These are phyloP conservation scores for Eustoma russellianum DNA, from an alignment of 257 asterid species.

Conservation along the genomic window DNA sequence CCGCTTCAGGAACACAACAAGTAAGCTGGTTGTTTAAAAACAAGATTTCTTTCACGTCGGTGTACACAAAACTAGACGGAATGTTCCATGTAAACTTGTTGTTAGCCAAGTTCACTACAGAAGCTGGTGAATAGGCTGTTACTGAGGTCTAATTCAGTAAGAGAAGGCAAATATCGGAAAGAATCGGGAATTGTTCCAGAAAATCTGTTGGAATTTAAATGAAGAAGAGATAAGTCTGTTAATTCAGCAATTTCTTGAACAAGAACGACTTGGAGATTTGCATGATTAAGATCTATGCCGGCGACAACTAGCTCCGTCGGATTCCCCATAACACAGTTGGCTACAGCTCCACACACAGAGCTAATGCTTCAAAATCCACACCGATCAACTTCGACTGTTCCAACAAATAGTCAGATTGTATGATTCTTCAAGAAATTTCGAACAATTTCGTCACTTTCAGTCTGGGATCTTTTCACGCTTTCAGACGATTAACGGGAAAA, in stretches of 20 bases:
- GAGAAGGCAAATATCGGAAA: conserved; percentile 25
- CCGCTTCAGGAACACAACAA: conserved; percentile 78
- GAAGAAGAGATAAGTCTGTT: conserved; percentile 48
- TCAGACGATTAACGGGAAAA: too few relatives aligned
- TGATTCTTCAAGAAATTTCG: too few relatives aligned
- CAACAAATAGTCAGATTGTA: too few relatives aligned
- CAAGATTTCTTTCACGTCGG: conserved; percentile 52
- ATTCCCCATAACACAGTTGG: conserved; percentile 46
- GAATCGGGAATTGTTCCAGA: conserved; percentile 47
- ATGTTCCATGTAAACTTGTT: conserved; percentile 48
- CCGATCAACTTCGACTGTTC: too few relatives aligned
- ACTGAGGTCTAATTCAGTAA: conserved; percentile 75
- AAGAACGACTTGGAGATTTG: conserved; percentile 48
- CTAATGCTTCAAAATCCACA: too few relatives aligned
- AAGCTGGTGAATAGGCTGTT: conserved; percentile 80
- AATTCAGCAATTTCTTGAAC: conserved; percentile 46
- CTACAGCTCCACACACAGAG: too few relatives aligned
- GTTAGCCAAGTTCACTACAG: conserved; percentile 74
- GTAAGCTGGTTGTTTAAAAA: conserved; percentile 66
- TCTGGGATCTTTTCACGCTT: too few relatives aligned
- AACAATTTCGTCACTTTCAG: too few relatives aligned
- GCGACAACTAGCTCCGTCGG: conserved; percentile 33
- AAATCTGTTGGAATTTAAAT: conserved; percentile 71
- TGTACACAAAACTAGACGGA: conserved; percentile 66
- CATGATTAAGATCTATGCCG: conserved; percentile 81